Conservation (phyloP, 305 asterid genomes). For the Fraxinus greggii region DNA sequence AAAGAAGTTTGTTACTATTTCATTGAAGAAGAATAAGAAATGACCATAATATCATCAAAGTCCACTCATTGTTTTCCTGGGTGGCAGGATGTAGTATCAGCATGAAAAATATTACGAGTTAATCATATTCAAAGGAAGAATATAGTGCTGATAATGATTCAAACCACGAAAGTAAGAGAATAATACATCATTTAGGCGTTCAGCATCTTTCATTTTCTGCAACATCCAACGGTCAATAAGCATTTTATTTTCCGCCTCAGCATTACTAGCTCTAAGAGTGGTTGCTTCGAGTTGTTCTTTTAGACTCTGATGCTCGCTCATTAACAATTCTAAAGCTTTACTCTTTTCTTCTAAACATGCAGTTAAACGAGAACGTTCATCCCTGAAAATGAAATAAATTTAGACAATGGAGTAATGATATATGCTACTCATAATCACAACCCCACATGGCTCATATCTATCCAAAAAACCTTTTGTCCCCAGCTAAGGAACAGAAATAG, state of each 20-base stretch:
- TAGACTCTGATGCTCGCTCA: constrained; percentile 69
- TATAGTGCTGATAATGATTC: constrained; percentile 6
- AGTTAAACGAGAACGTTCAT: constrained; percentile 66
- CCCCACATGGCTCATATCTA: constrained; percentile 13
- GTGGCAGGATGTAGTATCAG: background rate
- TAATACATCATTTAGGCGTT: constrained; percentile 80
- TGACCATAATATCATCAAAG: background rate
- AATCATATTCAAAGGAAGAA: constrained; percentile 17
- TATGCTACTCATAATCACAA: background rate
- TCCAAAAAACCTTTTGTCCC: background rate
- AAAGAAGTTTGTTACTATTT: background rate
- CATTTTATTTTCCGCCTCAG: constrained; percentile 78
- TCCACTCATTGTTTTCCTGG: background rate
- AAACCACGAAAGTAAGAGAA: background rate
- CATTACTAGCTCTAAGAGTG: constrained; percentile 56
- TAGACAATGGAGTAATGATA: constrained; percentile 2
- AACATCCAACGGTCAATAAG: constrained; percentile 89
- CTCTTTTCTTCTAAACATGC: constrained; percentile 69
- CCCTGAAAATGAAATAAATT: constrained; percentile 48
- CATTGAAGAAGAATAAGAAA: background rate
- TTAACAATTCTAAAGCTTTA: constrained; percentile 74
- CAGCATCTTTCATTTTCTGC: constrained; percentile 91
- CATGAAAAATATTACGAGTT: constrained; percentile 4
- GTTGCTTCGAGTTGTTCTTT: constrained; percentile 64
- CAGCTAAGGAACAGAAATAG: background rate